Percentiles rank a stretch among this genome's conserved stretches.
phyloP scores from a whole-genome alignment of 1,139 yeast genomes.

The Kurtzmaniella quercitrusa region DNA sequence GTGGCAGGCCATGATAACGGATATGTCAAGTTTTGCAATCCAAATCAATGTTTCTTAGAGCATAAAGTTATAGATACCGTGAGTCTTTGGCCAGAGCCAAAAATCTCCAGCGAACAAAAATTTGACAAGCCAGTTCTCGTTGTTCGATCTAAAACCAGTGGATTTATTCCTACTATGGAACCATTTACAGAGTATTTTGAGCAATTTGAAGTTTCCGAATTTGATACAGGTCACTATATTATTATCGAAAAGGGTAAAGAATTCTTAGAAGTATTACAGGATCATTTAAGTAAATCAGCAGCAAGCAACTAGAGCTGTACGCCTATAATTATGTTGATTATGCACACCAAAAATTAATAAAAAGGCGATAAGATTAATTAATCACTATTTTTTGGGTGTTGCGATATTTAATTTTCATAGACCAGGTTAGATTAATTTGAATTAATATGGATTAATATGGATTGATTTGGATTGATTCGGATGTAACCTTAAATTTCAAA shows the following conservation, averaged over 20 bases:
- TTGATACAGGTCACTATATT: constrained; percentile 46
- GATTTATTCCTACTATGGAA: constrained; percentile 28
- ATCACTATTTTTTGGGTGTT: no score
- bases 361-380: no score
- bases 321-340: background rate
- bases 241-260: constrained; percentile 37
- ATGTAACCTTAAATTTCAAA: no score
- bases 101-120: constrained; percentile 14
- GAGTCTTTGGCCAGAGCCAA: constrained; percentile 41
- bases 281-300: background rate
- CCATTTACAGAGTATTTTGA: constrained; percentile 37
- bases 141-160: constrained; percentile 38
- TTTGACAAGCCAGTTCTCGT: constrained; percentile 39
- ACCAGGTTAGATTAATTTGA: no score
- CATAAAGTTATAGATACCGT: constrained; percentile 27
- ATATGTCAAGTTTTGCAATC: constrained; percentile 5
- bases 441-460: no score
- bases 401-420: no score
- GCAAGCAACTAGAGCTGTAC: background rate
- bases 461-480: no score
- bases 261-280: constrained; percentile 22
- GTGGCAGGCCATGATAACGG: constrained; percentile 19
- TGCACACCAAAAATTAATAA: no score
- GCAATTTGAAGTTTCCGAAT: constrained; percentile 21
- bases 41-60: constrained; percentile 14